Evolutionary conservation across 306 rosid genomes (phyloP).

Genomic region (Albizia julibrissin): DNA sequence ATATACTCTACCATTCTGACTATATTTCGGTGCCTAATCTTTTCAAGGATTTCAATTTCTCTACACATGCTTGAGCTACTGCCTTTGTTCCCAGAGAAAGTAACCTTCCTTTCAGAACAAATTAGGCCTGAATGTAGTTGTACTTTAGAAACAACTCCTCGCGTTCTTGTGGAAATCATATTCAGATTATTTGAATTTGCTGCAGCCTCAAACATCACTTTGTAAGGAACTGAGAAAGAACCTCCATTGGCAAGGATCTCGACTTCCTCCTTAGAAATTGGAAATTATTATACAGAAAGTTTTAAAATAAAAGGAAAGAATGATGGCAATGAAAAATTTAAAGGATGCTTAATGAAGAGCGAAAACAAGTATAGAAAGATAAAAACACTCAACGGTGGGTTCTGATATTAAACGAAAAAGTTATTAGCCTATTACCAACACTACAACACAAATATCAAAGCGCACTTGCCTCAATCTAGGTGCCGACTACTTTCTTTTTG

Average conservation of each 20-base stretch:
- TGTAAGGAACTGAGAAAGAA: neutral
- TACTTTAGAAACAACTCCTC: constrained; percentile 75
- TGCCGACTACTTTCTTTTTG: too few species aligned
- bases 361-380: neutral
- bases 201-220: constrained; percentile 58
- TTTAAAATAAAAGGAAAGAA: neutral
- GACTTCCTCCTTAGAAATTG: constrained; percentile 25
- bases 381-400: neutral
- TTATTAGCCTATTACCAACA: neutral
- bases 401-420: neutral
- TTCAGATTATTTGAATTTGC: constrained; percentile 41
- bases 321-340: neutral
- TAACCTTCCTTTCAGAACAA: constrained; percentile 69
- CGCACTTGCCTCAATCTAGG: neutral
- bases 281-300: neutral
- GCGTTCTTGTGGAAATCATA: constrained; percentile 72
- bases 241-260: constrained; percentile 37
- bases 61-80: constrained; percentile 53
- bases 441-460: too few species aligned
- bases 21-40: constrained; percentile 72
- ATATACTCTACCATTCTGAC: constrained; percentile 61
- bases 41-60: constrained; percentile 64
- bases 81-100: constrained; percentile 43
- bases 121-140: constrained; percentile 37
- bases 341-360: neutral